phyloP scores from a whole-genome alignment of 2,329 filamentous ascomycete genomes.

The Trichoderma polysporum region DNA sequence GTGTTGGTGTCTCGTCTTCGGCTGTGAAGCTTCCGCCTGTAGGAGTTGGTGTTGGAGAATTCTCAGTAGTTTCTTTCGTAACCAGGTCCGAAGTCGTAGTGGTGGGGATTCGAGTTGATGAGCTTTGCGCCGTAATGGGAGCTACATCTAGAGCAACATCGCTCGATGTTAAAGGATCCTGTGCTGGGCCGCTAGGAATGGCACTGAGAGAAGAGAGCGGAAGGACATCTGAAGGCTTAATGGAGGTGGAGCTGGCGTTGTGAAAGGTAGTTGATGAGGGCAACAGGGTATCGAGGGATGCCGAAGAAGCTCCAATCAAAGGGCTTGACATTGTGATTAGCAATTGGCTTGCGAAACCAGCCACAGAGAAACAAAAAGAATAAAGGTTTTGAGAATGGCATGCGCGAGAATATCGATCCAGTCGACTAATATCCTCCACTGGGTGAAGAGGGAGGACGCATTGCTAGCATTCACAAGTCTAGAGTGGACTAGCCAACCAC shows the following conservation, averaged over 20 bases:
- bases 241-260: conserved; percentile 3
- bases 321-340: conserved; percentile 37
- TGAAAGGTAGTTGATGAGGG: conserved; percentile 22
- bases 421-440: neutral
- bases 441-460: neutral
- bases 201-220: conserved; percentile 7
- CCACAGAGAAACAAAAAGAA: conserved; percentile 32
- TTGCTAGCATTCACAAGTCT: neutral
- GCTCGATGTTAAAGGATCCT: neutral
- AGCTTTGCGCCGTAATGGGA: neutral
- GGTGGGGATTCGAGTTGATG: neutral
- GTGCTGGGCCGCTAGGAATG: neutral
- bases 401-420: neutral
- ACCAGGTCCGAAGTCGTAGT: neutral
- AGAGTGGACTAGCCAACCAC: neutral
- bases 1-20: neutral
- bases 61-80: neutral
- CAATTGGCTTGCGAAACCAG: conserved; percentile 44
- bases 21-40: neutral
- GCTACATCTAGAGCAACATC: neutral
- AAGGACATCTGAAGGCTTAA: neutral
- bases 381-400: neutral
- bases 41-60: neutral
- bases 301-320: conserved; percentile 49
- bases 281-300: conserved; percentile 50